Evolutionary conservation across 495 filamentous ascomycete species (phyloP), one percentile per base, ranked within the genome.

Genomic region (Penicillium silybi): DNA sequence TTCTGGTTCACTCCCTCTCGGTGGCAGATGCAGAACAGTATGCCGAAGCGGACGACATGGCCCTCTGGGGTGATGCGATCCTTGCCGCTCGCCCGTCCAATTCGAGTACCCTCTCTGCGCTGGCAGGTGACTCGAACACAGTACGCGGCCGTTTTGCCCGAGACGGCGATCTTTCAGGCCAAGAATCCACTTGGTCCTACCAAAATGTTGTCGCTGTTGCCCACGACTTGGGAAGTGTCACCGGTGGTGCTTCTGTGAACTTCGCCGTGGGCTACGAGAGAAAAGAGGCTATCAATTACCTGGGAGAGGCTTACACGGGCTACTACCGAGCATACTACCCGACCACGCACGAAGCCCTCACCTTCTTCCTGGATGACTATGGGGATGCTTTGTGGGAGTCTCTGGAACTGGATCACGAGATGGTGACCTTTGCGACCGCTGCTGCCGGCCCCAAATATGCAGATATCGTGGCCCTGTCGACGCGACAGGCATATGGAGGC

Each of bases 261-360:
- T 80, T 79, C 46, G 76, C 69, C 1, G 69, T 80, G 15, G 76
- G 76, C 3, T 76, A 77, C 48, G 69, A 69, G 26, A 63, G 77
- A 23, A 58, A 75, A 27, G 50, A 66, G 17, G 73, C 72, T 0
- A 66, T 81, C 48, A 74, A 79, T 42, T 81, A 79, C 51, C 57
- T 79, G 5, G 72, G 72, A 34, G 67, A 67, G 34, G 44, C 66
- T 22, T 70, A 75, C 38, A 76, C 74, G 2, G 69, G 72, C 17
- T 79, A 68, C 49, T 78, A 76, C 37, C 68, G 72, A 25, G 66
- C 72, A 8, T 23, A 56, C 19, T 70, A 65, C 38, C 60, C 62
- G 2, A 55, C 59, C 0, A 69, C 63, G 0, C 48, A 61, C 20
- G 51, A 68, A 32, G 72, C 74, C 3, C 56, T 79, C 9, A 47